These are phyloP conservation scores for Candida suzukii DNA, from an alignment of 805 yeast genomes.

Conservation along the genomic window DNA sequence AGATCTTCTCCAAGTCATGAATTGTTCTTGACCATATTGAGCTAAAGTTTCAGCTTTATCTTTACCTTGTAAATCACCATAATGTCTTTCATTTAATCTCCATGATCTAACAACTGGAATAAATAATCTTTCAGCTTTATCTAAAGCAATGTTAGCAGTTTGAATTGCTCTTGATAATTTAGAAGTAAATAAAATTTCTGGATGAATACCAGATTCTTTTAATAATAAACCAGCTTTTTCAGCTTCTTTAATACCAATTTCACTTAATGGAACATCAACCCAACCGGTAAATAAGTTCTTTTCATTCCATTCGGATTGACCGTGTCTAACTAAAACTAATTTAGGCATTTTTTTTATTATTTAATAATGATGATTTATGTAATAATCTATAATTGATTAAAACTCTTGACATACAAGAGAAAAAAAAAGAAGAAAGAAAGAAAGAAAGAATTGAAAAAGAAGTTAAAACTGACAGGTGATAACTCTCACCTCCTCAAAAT, in stretches of 20 bases:
- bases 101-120: slow-evolving; percentile 91
- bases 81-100: slow-evolving; percentile 99
- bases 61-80: slow-evolving; percentile 98
- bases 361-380: not conserved
- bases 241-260: slow-evolving; percentile 84
- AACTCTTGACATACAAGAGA: no score
- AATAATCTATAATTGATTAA: not conserved
- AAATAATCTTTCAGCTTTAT: slow-evolving; percentile 81
- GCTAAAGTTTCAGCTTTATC: slow-evolving; percentile 92
- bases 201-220: slow-evolving; percentile 77
- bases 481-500: no score
- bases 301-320: slow-evolving; percentile 98
- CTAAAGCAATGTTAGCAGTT: slow-evolving; percentile 93
- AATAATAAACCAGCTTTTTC: slow-evolving; percentile 87
- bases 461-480: no score
- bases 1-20: slow-evolving; percentile 97
- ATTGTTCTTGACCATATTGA: slow-evolving; percentile 83
- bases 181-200: slow-evolving; percentile 88
- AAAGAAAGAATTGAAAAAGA: no score
- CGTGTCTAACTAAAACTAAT: slow-evolving; percentile 94
- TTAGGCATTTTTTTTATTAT: slow-evolving; percentile 25
- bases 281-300: slow-evolving; percentile 98
- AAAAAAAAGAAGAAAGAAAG: no score
- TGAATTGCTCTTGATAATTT: slow-evolving; percentile 90
- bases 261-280: slow-evolving; percentile 90